Conservation (phyloP, 345 rosid genomes). For the Melastoma malabathricum region DNA sequence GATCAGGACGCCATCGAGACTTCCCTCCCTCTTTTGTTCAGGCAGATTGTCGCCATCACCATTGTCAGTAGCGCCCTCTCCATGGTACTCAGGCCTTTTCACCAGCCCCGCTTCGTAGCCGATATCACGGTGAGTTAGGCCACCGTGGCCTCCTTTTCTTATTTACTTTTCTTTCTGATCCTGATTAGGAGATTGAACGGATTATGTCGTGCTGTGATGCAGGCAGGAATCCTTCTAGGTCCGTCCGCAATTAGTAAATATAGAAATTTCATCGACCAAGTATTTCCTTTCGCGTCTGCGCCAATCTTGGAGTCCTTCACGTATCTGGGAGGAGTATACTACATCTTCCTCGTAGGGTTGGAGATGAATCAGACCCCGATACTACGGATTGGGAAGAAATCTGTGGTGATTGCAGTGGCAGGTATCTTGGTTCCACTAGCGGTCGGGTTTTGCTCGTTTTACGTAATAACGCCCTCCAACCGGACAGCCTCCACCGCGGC, state of each 20-base stretch:
- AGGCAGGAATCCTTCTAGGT: slow-evolving; percentile 44
- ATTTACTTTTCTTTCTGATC: neutral
- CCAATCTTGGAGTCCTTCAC: slow-evolving; percentile 34
- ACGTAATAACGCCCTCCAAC: neutral
- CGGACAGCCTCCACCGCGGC: neutral
- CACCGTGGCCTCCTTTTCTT: too few relatives aligned
- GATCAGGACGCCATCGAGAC: slow-evolving; percentile 8
- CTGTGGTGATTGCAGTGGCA: slow-evolving; percentile 19
- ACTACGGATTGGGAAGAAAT: slow-evolving; percentile 12
- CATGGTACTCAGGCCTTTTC: slow-evolving; percentile 17
- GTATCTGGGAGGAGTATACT: slow-evolving; percentile 31
- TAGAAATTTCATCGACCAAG: accelerated
- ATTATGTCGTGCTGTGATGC: neutral
- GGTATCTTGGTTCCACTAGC: slow-evolving; percentile 24
- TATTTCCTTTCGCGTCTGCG: slow-evolving; percentile 21
- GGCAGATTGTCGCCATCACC: slow-evolving; percentile 9
- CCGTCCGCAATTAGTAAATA: slow-evolving; percentile 10
- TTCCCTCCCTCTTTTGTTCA: slow-evolving; percentile 14
- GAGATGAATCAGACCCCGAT: slow-evolving; percentile 43
- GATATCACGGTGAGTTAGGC: slow-evolving; percentile 15
- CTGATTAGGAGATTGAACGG: too few relatives aligned
- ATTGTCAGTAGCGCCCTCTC: slow-evolving; percentile 7
- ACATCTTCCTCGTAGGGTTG: slow-evolving; percentile 50
- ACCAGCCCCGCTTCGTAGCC: slow-evolving; percentile 15
- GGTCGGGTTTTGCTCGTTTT: slow-evolving; percentile 21